Evolutionary conservation across 83 land plant species (phyloP).

Genomic region (Thuja plicata): DNA sequence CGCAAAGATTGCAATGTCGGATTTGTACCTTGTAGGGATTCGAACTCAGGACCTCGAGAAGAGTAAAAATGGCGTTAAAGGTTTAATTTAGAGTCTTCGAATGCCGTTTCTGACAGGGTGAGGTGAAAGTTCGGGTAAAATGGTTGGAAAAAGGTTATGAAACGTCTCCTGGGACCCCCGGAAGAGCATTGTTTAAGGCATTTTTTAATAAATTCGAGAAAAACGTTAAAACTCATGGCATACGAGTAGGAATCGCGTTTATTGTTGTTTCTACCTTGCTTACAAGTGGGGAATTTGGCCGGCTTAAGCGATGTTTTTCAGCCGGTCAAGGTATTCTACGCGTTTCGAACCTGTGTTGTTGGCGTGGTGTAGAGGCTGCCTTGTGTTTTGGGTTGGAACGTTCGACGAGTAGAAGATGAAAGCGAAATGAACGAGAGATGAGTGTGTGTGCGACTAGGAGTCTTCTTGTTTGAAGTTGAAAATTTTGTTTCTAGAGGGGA

Average conservation of each 20-base stretch:
- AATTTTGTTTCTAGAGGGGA: background rate
- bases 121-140: background rate
- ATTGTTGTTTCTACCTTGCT: background rate
- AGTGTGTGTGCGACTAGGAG: background rate
- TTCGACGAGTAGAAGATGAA: background rate
- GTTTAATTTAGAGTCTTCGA: background rate
- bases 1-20: background rate
- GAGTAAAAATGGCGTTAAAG: background rate
- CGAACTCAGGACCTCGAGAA: background rate
- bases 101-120: constrained; percentile 3
- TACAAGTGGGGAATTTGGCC: background rate
- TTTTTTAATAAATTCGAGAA: background rate
- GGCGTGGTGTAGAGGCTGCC: background rate
- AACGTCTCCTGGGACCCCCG: constrained; percentile 8
- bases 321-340: background rate
- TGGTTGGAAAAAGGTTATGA: background rate
- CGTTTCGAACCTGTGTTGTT: background rate
- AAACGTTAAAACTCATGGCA: background rate
- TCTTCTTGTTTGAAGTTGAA: background rate
- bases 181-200: background rate
- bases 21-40: background rate
- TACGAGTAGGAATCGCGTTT: background rate
- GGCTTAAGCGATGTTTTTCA: background rate
- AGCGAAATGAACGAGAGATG: background rate
- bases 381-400: background rate